Evolutionary conservation across 192 early-diverging fungal species (phyloP), one percentile per base, ranked within the genome.

Genomic region (Pilobolus umbonatus): DNA sequence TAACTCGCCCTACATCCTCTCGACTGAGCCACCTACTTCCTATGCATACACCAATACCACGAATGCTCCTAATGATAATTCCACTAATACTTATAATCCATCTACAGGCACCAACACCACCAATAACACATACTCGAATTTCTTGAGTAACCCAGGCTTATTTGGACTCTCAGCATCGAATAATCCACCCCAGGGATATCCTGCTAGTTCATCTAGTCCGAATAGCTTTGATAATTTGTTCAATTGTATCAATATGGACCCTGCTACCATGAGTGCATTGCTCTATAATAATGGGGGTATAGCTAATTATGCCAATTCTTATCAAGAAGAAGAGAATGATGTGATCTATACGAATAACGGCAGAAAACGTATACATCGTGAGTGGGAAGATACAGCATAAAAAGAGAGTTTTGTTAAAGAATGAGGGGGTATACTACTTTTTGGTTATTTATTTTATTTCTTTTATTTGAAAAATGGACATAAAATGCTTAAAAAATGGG

Each of bases 361-460:
- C 26, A 58, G 67, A 55, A 69, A 69, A 28, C 55, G 61, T 29
- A 44, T 22, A 3, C 67, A 69, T 40, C 67, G 61, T 52, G 67
- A 69, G n/a, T 69, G 67, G 67, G 67, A 69, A 40, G 57, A 69
- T 21, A 34, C 40, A 8, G 26, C 35, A 6, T 57, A 45, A 58
- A 52, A 45, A 57, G n/a, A n/a, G n/a, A n/a, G n/a, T n/a, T n/a
- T n/a, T n/a, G n/a, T n/a, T n/a, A 36, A 46, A 17, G 12, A 39
- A n/a, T 38, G 46, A 44, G 14, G 38, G 0, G 28, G 9, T 12
- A 8, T 19, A 30, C 28, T 45, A 31, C 39, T 45, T 59, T 43
- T 59, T 47, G 32, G 19, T 59, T 48, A 21, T 24, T 24, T 47
- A 10, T 24, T 47, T 22, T 47, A 47, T 22, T 24, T 8, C 35